Conservation (phyloP, 2,329 filamentous ascomycete genomes). For the Talaromyces sp. region DNA sequence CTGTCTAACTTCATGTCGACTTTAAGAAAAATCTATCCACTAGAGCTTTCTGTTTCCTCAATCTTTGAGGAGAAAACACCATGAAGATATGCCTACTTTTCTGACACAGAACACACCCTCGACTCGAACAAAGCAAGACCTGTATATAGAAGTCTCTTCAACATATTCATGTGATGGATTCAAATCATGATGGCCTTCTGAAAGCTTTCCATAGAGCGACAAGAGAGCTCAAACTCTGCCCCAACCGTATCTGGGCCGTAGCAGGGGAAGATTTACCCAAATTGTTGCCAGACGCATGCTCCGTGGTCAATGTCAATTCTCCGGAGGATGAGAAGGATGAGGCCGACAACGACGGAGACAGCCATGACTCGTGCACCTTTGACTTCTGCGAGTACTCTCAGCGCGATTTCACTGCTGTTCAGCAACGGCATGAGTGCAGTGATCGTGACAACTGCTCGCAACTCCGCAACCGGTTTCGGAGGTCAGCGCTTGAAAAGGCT, state of each 20-base stretch:
- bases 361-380: not conserved
- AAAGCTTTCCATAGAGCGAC: constrained; percentile 1
- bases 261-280: constrained; percentile 10
- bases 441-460: not conserved
- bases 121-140: too few species aligned
- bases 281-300: not conserved
- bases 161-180: not conserved
- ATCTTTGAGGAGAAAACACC: too few species aligned
- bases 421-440: not conserved
- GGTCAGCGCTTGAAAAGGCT: too few species aligned
- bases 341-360: not conserved
- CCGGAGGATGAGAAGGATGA: not conserved
- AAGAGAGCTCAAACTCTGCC: constrained; percentile 11
- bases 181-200: not conserved
- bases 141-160: not conserved
- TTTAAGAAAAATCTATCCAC: too few species aligned
- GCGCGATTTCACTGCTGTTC: not conserved
- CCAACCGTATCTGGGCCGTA: constrained; percentile 17
- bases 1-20: too few species aligned
- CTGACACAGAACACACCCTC: too few species aligned
- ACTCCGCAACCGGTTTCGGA: not conserved
- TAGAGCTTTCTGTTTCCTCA: too few species aligned
- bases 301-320: not conserved
- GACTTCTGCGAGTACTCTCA: not conserved
- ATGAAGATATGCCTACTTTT: too few species aligned